A percentile compares a stretch with the other conserved stretches of the same genome.
Conservation (phyloP, 2,329 filamentous ascomycete genomes). For the Proliferodiscus dingleyae region DNA sequence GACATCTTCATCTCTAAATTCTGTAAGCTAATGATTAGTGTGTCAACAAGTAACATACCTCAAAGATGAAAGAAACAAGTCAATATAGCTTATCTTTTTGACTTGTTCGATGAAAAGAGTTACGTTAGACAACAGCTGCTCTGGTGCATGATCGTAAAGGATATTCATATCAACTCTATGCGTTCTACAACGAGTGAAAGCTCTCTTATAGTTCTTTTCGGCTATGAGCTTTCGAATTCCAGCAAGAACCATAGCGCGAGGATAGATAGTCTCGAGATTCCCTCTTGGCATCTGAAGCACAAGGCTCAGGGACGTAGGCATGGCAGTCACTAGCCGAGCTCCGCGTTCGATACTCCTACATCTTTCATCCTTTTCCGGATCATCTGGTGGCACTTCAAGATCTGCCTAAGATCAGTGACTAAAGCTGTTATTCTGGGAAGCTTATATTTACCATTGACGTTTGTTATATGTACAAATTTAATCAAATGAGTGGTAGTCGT, state of each 20-base stretch:
- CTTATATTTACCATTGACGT: conserved; percentile 51
- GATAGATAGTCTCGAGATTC: conserved; percentile 92
- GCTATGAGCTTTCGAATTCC: conserved; percentile 81
- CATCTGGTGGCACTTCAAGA: conserved; percentile 77
- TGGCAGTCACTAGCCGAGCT: conserved; percentile 78
- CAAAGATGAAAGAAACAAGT: conserved; percentile 84
- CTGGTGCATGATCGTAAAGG: conserved; percentile 84
- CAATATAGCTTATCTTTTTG: conserved; percentile 74
- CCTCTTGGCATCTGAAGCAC: conserved; percentile 93
- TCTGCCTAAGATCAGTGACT: conserved; percentile 43
- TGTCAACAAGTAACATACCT: conserved; percentile 46
- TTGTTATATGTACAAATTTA: conserved; percentile 83
- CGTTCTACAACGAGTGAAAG: conserved; percentile 82
- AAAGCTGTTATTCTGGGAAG: background rate
- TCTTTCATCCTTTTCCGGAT: conserved; percentile 86
- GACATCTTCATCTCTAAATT: conserved; percentile 76
- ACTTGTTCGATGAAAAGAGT: conserved; percentile 78
- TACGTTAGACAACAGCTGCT: conserved; percentile 75
- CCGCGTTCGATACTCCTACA: conserved; percentile 91
- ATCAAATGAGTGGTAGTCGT: conserved; percentile 90
- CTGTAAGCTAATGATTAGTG: conserved; percentile 23
- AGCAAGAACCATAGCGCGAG: conserved; percentile 84
- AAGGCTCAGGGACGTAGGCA: conserved; percentile 80
- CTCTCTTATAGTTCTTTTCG: conserved; percentile 72
- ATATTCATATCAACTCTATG: conserved; percentile 99